Evolutionary conservation across 2,329 filamentous ascomycete species (phyloP).

Genomic region (Dothiorella sarmentorum): DNA sequence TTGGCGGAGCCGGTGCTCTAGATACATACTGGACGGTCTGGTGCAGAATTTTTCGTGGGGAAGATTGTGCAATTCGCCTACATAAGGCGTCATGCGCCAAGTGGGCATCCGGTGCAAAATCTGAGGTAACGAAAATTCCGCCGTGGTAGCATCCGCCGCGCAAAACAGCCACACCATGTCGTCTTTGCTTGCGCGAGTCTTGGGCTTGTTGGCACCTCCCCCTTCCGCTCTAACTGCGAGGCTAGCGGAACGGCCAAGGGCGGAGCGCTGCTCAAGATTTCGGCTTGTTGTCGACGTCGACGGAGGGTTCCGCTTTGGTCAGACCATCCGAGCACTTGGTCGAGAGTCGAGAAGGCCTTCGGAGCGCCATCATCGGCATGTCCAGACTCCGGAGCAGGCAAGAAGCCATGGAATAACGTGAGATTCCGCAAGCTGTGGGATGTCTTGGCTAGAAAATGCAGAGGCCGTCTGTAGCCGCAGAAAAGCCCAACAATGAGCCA

Average conservation of each 20-base stretch:
- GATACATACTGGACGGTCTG: conserved; percentile 13
- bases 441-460: not conserved
- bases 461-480: not conserved
- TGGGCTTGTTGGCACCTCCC: conserved; percentile 1
- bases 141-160: not conserved
- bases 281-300: not conserved
- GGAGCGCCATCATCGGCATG: not conserved
- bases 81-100: conserved; percentile 18
- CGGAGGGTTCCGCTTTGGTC: not conserved
- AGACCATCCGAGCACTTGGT: not conserved
- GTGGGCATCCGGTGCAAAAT: conserved; percentile 14
- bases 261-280: not conserved
- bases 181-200: conserved; percentile 7
- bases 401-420: too few species aligned
- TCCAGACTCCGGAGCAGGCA: too few species aligned
- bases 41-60: conserved; percentile 11
- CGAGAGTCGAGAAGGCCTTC: not conserved
- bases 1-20: conserved; percentile 6
- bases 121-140: conserved; percentile 14
- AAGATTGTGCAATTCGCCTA: conserved; percentile 16
- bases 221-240: not conserved
- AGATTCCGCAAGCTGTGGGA: too few species aligned
- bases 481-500: not conserved
- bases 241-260: conserved; percentile 6
- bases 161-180: conserved; percentile 12